Evolutionary conservation across 2,329 filamentous ascomycete genomes (phyloP), one percentile per base, ranked within the genome.

Genomic region (Endoconidiophora laricicola): DNA sequence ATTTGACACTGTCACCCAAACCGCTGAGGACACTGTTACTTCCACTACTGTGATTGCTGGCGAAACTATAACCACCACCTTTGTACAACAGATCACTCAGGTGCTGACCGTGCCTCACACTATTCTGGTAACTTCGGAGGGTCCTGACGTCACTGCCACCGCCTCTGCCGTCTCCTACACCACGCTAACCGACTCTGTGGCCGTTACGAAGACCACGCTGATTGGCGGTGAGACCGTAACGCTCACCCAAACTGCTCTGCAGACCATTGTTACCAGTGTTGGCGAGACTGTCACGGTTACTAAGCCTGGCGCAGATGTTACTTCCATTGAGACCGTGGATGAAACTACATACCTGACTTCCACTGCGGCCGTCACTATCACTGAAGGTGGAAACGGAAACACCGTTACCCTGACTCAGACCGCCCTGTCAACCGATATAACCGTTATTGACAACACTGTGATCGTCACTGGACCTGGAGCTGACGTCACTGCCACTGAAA

Each of bases 61-160:
- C 23, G 46, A 52, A 38, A 52, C 50, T 37, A 36, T 44, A 18
- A 44, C 41, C 41, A 50, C 20, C 18, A 50, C 48, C 18, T 45
- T 22, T 20, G n/a, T 37, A 6, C 16, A 46, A 6, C 38, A 43
- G 14, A 14, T 48, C 1, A 52, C 44, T 29, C 23, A 47, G 39
- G 45, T 45, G 6, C 12, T 39, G 16, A 39, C 23, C 2, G 33
- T 47, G 26, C 45, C 49, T 7, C 40, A 44, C 44, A 52, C 49
- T 4, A 26, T 48, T 16, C 24, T 52, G 10, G 39, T 48, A 14
- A 47, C 49, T 7, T 26, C 22, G 9, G 29, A 47, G 18, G 29
- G 44, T 14, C 37, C 44, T 5, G 39, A 47, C 12, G 42, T 50
- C 29, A 45, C 29, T 2, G 18, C 39, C 18, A 49, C 47, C 40